Percentiles rank a stretch among this genome's conserved stretches.
Conservation (phyloP, 495 filamentous ascomycete species). For the Penicillium goetzii region DNA sequence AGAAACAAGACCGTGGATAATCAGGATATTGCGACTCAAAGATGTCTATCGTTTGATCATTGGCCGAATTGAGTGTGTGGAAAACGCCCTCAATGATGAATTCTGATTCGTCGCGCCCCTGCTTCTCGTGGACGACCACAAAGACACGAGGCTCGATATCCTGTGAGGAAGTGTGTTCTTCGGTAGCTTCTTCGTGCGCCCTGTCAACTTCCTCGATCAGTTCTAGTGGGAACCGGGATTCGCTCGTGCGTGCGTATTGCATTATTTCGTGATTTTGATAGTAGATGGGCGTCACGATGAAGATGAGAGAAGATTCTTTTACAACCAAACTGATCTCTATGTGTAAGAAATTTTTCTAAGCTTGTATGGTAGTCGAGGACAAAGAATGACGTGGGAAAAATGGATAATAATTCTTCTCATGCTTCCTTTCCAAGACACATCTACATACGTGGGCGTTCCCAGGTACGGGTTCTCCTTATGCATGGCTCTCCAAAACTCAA, state of each 20-base stretch:
- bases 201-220: not conserved
- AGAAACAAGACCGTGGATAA: not conserved
- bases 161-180: not conserved
- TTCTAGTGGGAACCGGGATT: not conserved
- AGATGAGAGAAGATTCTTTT: not conserved
- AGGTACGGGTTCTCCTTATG: not conserved
- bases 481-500: not conserved
- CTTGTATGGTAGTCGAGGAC: not conserved
- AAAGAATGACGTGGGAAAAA: not conserved
- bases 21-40: not conserved
- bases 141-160: not conserved
- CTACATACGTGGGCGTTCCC: not conserved
- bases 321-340: not conserved
- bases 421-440: not conserved
- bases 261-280: not conserved
- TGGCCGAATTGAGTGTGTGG: not conserved
- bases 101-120: not conserved
- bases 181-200: not conserved
- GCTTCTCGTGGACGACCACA: not conserved
- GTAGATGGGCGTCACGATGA: not conserved
- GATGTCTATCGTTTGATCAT: not conserved
- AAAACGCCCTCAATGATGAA: not conserved
- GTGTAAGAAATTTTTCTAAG: not conserved
- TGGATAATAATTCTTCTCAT: not conserved
- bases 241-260: not conserved